phyloP scores from a whole-genome alignment of 805 yeast genomes.

The Saccharomycopsis capsularis region DNA sequence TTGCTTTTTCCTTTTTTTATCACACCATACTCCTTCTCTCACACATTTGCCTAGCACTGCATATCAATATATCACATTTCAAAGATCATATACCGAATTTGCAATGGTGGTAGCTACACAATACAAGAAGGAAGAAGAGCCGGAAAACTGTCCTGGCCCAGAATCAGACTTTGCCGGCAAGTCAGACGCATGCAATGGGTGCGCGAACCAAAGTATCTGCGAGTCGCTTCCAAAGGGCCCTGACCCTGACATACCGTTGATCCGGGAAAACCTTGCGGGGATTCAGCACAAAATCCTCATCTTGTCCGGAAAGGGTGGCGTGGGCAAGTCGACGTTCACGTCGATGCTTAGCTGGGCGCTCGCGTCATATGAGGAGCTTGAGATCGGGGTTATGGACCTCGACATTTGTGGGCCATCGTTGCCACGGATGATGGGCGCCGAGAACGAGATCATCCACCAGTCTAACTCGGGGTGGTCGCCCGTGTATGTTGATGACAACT shows the following conservation, averaged over 20 bases:
- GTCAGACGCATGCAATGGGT: conserved; percentile 89
- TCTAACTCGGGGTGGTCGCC: conserved; percentile 96
- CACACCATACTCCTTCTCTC: no score
- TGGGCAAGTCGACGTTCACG: conserved; percentile 83
- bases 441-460: conserved; percentile 77
- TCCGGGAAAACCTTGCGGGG: conserved; percentile 56
- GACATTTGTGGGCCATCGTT: conserved; percentile 98
- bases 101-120: conserved; percentile 1
- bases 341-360: conserved; percentile 96
- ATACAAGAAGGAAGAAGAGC: conserved; percentile 43
- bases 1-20: no score
- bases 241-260: conserved; percentile 82
- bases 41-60: no score
- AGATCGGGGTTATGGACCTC: conserved; percentile 93
- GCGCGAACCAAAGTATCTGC: conserved; percentile 90
- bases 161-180: conserved; percentile 91
- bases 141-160: conserved; percentile 98
- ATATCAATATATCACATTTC: no score
- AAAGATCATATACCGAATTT: no score
- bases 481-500: conserved; percentile 87
- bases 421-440: conserved; percentile 91
- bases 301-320: conserved; percentile 66
- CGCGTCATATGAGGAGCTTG: conserved; percentile 64
- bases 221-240: conserved; percentile 88
- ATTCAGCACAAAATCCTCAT: conserved; percentile 74